Percentiles rank a stretch among this genome's conserved stretches.
Evolutionary conservation across 495 filamentous ascomycete genomes (phyloP).

Genomic region (Penicillium samsonianum): DNA sequence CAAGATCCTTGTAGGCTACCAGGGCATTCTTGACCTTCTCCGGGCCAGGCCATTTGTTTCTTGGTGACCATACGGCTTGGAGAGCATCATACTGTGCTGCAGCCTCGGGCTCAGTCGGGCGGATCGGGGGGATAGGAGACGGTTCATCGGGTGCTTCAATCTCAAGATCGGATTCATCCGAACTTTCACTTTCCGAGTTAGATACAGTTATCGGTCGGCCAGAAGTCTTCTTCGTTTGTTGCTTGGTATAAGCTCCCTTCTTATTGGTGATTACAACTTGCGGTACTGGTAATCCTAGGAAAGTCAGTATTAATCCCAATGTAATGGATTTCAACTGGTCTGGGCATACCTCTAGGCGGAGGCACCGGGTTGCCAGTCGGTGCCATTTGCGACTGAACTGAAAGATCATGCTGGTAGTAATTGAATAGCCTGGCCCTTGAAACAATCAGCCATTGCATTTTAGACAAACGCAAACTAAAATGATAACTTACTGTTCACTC

Average conservation of each 20-base stretch:
- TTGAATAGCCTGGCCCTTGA: slow-evolving; percentile 27
- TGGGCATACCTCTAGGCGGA: slow-evolving; percentile 5
- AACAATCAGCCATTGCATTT: background rate
- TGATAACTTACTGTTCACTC: slow-evolving; percentile 30
- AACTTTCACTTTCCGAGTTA: slow-evolving; percentile 51
- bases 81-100: slow-evolving; percentile 64
- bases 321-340: background rate
- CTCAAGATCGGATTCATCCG: slow-evolving; percentile 51
- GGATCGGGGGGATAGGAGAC: slow-evolving; percentile 53
- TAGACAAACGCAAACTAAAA: background rate
- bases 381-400: slow-evolving; percentile 23
- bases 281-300: background rate
- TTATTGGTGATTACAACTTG: slow-evolving; percentile 13
- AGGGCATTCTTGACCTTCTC: slow-evolving; percentile 55
- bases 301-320: slow-evolving; percentile 1
- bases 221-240: slow-evolving; percentile 30
- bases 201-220: slow-evolving; percentile 31
- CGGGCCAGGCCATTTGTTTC: slow-evolving; percentile 43
- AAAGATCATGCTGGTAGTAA: slow-evolving; percentile 37
- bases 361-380: slow-evolving; percentile 3
- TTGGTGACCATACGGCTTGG: slow-evolving; percentile 65
- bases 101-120: slow-evolving; percentile 53
- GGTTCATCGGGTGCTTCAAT: slow-evolving; percentile 49
- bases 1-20: slow-evolving; percentile 61
- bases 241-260: slow-evolving; percentile 17